Evolutionary conservation across 768 basidiomycete species (phyloP), one percentile per base, ranked within the genome.

Genomic region (Mycena crocata): DNA sequence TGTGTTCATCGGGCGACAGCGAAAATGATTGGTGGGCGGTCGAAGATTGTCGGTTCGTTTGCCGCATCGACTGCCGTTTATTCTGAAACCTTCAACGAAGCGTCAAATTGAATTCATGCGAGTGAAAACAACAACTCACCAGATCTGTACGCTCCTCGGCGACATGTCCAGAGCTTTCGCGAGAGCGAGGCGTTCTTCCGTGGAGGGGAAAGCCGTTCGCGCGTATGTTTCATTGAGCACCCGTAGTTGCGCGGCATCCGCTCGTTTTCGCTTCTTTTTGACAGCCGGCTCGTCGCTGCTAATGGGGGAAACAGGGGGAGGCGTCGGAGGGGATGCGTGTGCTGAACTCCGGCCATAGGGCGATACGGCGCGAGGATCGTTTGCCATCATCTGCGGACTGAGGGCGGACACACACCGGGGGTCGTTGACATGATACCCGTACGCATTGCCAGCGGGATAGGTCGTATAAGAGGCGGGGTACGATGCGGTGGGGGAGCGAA

Each of bases 241-340:
- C 75, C 91, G 91, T 65, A 94, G 82, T 72, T 95, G 93, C 42
- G 85, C 85, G 17, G 92, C 90, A 71, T 93, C 92, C 8, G 93
- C 93, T 63, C 93, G 89, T 83, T 93, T 93, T 77, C 93, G 87
- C 79, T 94, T 94, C 83, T 93, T 94, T 84, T 94, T 95, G 71
- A 93, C 89, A 44, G 86, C 82, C n/a, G 91, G 87, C 68, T 90
- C 89, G 59, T 91, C 87, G 35, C 82, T 75, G 39, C 84, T 78
- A 34, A 78, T 81, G 23, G 85, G 85, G 0, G 85, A 84, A 51
- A 84, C 75, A 24, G 85, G 83, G 21, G 85, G 80, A n/a, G 83
- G 77, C 5, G 79, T 73, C 26, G 78, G 74, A 34, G 80, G 82
- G 37, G 81, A 77, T 7, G 77, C 64, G 52, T 67, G 63, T 68